A percentile compares a stretch with the other conserved stretches of the same genome.
Conservation (phyloP, 768 basidiomycete species). For the Leccinum boreale region DNA sequence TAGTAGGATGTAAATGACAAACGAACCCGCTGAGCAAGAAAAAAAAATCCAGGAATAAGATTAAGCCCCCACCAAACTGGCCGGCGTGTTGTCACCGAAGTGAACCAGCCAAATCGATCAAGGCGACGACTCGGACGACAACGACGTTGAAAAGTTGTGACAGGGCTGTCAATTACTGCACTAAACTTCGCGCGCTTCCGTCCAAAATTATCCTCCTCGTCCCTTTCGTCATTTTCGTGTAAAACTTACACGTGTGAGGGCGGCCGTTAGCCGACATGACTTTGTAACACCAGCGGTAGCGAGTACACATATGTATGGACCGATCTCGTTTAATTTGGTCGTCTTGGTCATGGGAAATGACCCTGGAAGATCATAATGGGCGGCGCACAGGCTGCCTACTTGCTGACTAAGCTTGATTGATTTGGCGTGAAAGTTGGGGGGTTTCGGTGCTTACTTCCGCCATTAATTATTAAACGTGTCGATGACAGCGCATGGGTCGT, state of each 20-base stretch:
- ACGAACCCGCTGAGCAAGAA: constrained; percentile 1
- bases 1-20: neutral
- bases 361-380: neutral
- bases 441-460: constrained; percentile 5
- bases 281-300: neutral
- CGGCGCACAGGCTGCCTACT: neutral
- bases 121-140: constrained; percentile 2
- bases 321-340: neutral
- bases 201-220: neutral
- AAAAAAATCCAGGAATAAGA: neutral
- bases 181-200: constrained; percentile 8
- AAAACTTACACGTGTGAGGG: constrained; percentile 5
- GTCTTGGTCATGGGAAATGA: neutral
- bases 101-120: neutral
- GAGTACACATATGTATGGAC: neutral
- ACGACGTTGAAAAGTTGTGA: neutral
- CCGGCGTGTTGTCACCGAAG: neutral
- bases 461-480: constrained; percentile 5
- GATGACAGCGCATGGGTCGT: neutral
- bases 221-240: neutral
- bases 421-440: neutral
- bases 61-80: neutral
- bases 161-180: constrained; percentile 21
- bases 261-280: neutral
- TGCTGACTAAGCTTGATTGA: neutral